Conservation (phyloP, 257 asterid genomes). For the Petrea volubilis region DNA sequence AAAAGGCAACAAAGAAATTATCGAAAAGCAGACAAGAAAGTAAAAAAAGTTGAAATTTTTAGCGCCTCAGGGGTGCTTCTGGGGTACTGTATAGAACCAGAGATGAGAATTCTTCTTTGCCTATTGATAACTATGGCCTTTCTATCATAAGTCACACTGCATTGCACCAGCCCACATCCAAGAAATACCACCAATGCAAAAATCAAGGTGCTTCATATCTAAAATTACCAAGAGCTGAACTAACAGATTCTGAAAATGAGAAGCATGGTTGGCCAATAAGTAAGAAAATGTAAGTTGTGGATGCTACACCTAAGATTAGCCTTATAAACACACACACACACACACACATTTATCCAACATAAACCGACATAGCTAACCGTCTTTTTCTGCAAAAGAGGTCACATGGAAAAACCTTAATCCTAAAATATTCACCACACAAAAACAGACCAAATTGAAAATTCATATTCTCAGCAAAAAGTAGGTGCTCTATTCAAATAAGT, state of each 20-base stretch:
- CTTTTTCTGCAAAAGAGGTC: not conserved
- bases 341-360: too few relatives aligned
- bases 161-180: slow-evolving; percentile 55
- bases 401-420: not conserved
- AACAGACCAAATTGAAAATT: not conserved
- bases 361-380: not conserved
- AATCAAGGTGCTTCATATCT: too few relatives aligned
- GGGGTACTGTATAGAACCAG: slow-evolving; percentile 93
- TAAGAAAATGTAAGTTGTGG: too few relatives aligned
- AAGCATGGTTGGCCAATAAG: too few relatives aligned
- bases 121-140: slow-evolving; percentile 71
- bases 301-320: too few relatives aligned
- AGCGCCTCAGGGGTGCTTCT: slow-evolving; percentile 95
- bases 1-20: not conserved
- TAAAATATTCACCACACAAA: not conserved
- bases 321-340: too few relatives aligned
- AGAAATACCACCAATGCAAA: slow-evolving; percentile 41
- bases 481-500: not conserved
- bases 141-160: slow-evolving; percentile 72
- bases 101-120: slow-evolving; percentile 71
- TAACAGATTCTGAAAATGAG: too few relatives aligned
- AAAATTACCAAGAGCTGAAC: too few relatives aligned
- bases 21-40: not conserved
- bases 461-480: not conserved
- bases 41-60: not conserved